Base-by-base conservation (phyloP, 2,329 filamentous ascomycete genomes). In the Colletotrichum coccodes region DNA sequence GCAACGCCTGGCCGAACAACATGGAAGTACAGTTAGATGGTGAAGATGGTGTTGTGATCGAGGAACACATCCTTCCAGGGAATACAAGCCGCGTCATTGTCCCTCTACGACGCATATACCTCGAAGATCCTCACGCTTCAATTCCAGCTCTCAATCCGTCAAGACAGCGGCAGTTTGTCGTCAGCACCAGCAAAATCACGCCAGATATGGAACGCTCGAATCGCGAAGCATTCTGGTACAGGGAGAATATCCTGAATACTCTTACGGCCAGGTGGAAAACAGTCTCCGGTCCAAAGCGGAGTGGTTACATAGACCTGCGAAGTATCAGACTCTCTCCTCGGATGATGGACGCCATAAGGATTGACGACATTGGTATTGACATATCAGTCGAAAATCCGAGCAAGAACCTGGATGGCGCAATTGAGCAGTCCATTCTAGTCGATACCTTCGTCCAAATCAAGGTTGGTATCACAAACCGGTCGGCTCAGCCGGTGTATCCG, bases 171-270 rank as follows among this genome's bases (percentile, higher is more conserved):
- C 95, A 98, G 76, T 98, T 97, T 74, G 93, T 98, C 34, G 93
- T 97, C 49, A 96, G 92, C 79, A 89, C 91, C 18, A 91, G 89
- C 76, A 93, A 93, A 74, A 89, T 95, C 64, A 91, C 92, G 0
- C 92, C 94, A 0, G 94, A 96, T 71, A 88, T 87, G 49, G 95
- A 98, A 80, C 89, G 92, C 38, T 88, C 90, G 14, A 92, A 87
- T 69, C 87, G 95, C 59, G 94, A 97, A 80, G 90, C 91, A 0
- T 98, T 98, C 78, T 98, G 95, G 95, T 97, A 94, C 78, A 89
- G 94, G 18, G 93, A 97, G 78, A 90, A 89, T 75, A 86, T 98
- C 2, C 86, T 98, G 3, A 90, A 92, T 68, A 84, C 85, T 47
- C 81, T 97, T 11, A 86, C 85, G 30, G 94, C 91, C 0, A 88